Conservation (phyloP, 2,329 filamentous ascomycete genomes). For the Diplodia scrobiculata region DNA sequence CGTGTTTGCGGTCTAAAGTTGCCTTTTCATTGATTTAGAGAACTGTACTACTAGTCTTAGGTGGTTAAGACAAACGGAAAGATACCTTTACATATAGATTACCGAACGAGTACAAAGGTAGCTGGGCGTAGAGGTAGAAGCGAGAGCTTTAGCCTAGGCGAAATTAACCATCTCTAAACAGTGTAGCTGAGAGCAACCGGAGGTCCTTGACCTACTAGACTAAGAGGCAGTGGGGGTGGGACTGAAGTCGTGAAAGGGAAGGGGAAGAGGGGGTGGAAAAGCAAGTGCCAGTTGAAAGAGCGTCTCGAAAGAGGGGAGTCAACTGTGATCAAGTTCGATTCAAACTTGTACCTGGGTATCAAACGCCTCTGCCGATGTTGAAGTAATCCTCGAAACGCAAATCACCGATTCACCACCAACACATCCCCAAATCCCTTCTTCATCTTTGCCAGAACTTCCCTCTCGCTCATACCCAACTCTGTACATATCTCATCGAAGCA, state of each 20-base stretch:
- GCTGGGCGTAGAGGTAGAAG: too few species aligned
- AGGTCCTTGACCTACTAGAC: too few species aligned
- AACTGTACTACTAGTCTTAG: too few species aligned
- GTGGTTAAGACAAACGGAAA: too few species aligned
- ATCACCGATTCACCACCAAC: conserved; percentile 35
- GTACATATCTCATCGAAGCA: conserved; percentile 82
- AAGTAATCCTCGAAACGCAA: neutral
- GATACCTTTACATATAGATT: too few species aligned
- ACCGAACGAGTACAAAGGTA: too few species aligned
- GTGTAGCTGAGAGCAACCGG: too few species aligned
- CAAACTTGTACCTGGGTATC: neutral
- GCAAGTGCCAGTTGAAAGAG: neutral
- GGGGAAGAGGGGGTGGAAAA: neutral
- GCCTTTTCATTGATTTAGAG: neutral
- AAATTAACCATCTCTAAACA: too few species aligned
- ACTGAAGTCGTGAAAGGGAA: neutral
- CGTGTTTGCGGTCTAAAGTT: too few species aligned
- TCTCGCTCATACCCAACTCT: conserved; percentile 70
- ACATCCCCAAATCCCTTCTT: conserved; percentile 49
- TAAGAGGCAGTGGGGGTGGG: neutral
- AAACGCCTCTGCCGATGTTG: neutral
- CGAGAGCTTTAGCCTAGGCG: too few species aligned
- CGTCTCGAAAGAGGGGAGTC: neutral
- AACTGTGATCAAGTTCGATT: neutral
- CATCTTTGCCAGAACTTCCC: conserved; percentile 69